A percentile compares a stretch with the other conserved stretches of the same genome.
Conservation (phyloP, 345 rosid species). For the Stellera chamaejasme region DNA sequence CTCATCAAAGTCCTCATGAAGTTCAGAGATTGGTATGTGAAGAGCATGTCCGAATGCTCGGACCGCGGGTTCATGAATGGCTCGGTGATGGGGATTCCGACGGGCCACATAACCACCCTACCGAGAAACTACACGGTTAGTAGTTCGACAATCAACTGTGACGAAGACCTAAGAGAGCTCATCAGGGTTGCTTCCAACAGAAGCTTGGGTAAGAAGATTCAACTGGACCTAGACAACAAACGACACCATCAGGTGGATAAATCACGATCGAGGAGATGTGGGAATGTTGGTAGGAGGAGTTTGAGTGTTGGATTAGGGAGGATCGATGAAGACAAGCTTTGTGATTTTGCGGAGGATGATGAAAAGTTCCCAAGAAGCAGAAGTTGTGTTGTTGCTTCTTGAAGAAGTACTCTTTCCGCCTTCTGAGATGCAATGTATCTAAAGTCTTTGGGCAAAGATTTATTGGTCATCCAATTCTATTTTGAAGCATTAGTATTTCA, state of each 20-base stretch:
- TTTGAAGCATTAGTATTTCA: no score
- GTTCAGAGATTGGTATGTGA: slow-evolving; percentile 52
- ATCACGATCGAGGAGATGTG: background rate
- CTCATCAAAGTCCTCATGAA: slow-evolving; percentile 34
- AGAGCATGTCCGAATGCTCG: slow-evolving; percentile 51
- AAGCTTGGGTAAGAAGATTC: slow-evolving; percentile 12
- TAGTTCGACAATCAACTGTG: slow-evolving; percentile 22
- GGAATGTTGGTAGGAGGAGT: slow-evolving; percentile 32
- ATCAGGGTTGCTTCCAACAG: slow-evolving; percentile 39
- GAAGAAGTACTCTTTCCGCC: background rate
- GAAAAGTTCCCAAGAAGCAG: slow-evolving; percentile 31
- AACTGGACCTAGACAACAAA: background rate
- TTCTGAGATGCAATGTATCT: background rate
- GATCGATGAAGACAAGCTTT: slow-evolving; percentile 69
- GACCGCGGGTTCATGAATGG: slow-evolving; percentile 28
- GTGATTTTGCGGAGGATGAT: slow-evolving; percentile 40
- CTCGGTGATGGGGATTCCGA: slow-evolving; percentile 30
- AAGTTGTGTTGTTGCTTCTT: slow-evolving; percentile 27
- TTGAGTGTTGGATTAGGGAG: slow-evolving; percentile 42
- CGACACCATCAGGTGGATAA: background rate
- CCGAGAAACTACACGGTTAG: slow-evolving; percentile 47
- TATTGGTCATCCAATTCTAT: no score
- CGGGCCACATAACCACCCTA: slow-evolving; percentile 27
- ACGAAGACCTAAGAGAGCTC: slow-evolving; percentile 39
- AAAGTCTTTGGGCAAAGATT: no score